phyloP scores from a whole-genome alignment of 1,139 yeast genomes.

The Candida sojae region DNA sequence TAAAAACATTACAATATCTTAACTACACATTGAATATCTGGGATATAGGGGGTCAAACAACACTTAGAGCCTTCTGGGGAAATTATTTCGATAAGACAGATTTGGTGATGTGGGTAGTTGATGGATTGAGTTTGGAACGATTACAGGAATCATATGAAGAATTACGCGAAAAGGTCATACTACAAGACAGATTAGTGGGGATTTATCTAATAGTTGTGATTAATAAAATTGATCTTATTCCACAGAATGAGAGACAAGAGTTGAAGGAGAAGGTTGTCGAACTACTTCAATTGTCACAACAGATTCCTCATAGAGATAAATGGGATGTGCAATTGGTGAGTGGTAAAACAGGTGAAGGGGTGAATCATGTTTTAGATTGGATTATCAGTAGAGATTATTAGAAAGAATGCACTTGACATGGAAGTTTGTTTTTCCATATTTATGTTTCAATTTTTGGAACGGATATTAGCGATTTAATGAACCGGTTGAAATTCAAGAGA shows the following conservation, averaged over 20 bases:
- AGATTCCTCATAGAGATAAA: conserved; percentile 24
- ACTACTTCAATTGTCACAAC: conserved; percentile 25
- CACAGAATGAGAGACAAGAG: conserved; percentile 15
- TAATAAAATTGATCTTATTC: conserved; percentile 58
- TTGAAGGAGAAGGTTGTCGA: conserved; percentile 20
- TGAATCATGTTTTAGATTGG: conserved; percentile 53
- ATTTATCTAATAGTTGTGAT: conserved; percentile 56
- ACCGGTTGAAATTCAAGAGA: background rate
- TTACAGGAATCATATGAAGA: conserved; percentile 66
- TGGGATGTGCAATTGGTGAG: conserved; percentile 50
- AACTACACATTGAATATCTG: conserved; percentile 50
- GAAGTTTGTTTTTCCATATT: too few relatives aligned
- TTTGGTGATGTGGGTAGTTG: conserved; percentile 90
- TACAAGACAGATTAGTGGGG: conserved; percentile 71
- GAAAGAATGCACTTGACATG: background rate
- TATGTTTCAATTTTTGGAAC: background rate
- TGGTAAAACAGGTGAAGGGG: conserved; percentile 57
- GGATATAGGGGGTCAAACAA: conserved; percentile 91
- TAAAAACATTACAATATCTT: conserved; percentile 40
- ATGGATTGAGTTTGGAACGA: conserved; percentile 62
- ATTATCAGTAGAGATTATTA: conserved; percentile 28
- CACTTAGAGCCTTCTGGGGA: conserved; percentile 83
- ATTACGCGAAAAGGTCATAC: conserved; percentile 55
- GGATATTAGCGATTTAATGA: background rate
- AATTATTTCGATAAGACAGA: conserved; percentile 89